Evolutionary conservation across 768 basidiomycete species (phyloP), one percentile per base, ranked within the genome.

Genomic region (Strobilomyces dryophilus): DNA sequence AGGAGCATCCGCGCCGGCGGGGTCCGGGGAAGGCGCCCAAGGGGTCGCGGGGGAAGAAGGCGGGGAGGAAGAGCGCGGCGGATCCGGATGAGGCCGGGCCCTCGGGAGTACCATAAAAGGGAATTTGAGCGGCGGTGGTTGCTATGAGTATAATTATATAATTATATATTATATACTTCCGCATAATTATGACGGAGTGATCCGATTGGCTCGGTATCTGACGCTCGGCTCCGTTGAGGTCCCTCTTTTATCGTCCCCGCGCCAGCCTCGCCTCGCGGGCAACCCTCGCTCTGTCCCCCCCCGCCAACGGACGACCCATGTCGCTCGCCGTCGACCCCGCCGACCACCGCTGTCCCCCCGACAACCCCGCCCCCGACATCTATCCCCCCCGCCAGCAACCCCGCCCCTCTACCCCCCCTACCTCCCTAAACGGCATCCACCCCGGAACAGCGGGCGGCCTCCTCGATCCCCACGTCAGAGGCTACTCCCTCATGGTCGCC

Each of bases 11-110:
- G 10, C 68, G 79, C 63, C 80, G 88, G 32, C 79, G 89, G 45
- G 89, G 89, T 1, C 87, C 87, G 51, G 88, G 87, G 26, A 89
- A 85, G 71, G 83, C 84, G 40, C 80, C 82, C 29, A 84, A 83
- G 63, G 83, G 84, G 12, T 71, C 74, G 35, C 77, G 75, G 58
- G 61, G 70, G 51, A 80, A 75, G 72, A 79, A 74, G 63, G 58
- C 59, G 42, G 63, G 64, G 58, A 61, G 53, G 54, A 66, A 51
- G 59, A 51, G 59, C 57, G 57, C 56, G 57, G 63, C 45, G 51
- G 56, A 53, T 45, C 53, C 58, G 65, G 65, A 67, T 29, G 37
- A 45, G 62, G 62, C 64, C 65, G 63, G 63, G 2, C 65, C 65
- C 29, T 66, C 63, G 36, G 64, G 18, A 20, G 29, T 20, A 17